Conservation (phyloP, 2,329 filamentous ascomycete genomes). For the Aspergillus costaricaensis region DNA sequence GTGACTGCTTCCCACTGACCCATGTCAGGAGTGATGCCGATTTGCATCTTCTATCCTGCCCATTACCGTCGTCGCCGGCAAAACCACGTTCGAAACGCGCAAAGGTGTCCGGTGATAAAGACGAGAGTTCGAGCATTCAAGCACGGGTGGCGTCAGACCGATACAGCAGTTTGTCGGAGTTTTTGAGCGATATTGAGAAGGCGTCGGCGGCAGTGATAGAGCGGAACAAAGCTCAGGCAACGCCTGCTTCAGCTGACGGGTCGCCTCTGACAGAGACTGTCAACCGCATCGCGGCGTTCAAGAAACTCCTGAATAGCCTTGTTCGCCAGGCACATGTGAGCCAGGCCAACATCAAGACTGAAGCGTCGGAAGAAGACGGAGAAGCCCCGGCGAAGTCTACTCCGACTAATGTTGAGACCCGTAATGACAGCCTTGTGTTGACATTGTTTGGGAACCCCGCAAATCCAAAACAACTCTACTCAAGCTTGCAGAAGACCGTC, state of each 20-base stretch:
- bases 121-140: slow-evolving; percentile 40
- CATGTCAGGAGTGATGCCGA: slow-evolving; percentile 44
- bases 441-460: slow-evolving; percentile 76
- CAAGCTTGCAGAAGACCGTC: slow-evolving; percentile 68
- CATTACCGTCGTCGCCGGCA: slow-evolving; percentile 37
- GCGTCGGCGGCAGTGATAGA: slow-evolving; percentile 42
- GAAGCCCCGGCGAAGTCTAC: slow-evolving; percentile 41
- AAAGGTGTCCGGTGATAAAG: slow-evolving; percentile 40
- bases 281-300: slow-evolving; percentile 58
- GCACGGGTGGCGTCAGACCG: slow-evolving; percentile 39
- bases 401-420: slow-evolving; percentile 41
- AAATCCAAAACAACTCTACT: slow-evolving; percentile 77
- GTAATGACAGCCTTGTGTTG: slow-evolving; percentile 63
- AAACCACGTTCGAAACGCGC: slow-evolving; percentile 48
- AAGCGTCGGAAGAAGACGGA: slow-evolving; percentile 36
- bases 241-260: slow-evolving; percentile 28
- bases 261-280: slow-evolving; percentile 38
- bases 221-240: slow-evolving; percentile 35
- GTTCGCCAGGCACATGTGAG: slow-evolving; percentile 62
- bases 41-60: slow-evolving; percentile 45
- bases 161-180: slow-evolving; percentile 45
- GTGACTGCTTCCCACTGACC: slow-evolving; percentile 23
- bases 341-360: slow-evolving; percentile 38
- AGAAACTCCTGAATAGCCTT: slow-evolving; percentile 63
- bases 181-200: slow-evolving; percentile 46